A percentile compares a stretch with the other conserved stretches of the same genome.
phyloP scores from a whole-genome alignment of 2,329 filamentous ascomycete genomes.

The Alternaria atra region DNA sequence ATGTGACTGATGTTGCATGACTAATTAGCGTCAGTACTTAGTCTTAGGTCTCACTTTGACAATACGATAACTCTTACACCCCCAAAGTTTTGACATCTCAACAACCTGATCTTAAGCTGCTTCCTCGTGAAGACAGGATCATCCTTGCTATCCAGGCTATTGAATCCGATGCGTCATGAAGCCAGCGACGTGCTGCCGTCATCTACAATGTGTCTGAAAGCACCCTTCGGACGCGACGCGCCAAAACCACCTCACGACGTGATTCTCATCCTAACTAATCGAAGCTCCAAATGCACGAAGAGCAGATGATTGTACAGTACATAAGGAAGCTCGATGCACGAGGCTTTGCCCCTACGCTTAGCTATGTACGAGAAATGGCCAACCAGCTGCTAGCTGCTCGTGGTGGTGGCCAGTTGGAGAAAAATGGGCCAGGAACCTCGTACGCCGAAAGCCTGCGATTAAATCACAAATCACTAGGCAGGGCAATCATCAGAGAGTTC shows the following conservation, averaged over 20 bases:
- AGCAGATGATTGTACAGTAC: no score
- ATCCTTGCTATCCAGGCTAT: no score
- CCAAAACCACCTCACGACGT: background rate
- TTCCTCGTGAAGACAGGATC: slow-evolving; percentile 16
- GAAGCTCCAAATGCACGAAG: background rate
- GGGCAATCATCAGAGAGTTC: background rate
- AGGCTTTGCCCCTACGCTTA: no score
- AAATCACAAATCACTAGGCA: background rate
- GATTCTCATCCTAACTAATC: background rate
- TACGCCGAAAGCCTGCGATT: background rate
- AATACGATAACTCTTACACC: no score
- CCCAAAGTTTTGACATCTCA: no score
- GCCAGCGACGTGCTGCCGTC: slow-evolving; percentile 6
- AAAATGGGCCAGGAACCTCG: background rate
- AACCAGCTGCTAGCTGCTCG: background rate
- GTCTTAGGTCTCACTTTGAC: no score
- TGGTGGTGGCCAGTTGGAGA: background rate
- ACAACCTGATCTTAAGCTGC: slow-evolving; percentile 16
- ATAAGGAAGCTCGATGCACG: no score
- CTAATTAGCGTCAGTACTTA: no score
- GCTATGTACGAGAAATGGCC: no score
- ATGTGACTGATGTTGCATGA: no score
- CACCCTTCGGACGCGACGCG: no score
- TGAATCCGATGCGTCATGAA: slow-evolving; percentile 4
- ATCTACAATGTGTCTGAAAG: slow-evolving; percentile 2